These are phyloP conservation scores for Suillus subaureus DNA, from an alignment of 768 basidiomycete genomes.

Conservation along the genomic window DNA sequence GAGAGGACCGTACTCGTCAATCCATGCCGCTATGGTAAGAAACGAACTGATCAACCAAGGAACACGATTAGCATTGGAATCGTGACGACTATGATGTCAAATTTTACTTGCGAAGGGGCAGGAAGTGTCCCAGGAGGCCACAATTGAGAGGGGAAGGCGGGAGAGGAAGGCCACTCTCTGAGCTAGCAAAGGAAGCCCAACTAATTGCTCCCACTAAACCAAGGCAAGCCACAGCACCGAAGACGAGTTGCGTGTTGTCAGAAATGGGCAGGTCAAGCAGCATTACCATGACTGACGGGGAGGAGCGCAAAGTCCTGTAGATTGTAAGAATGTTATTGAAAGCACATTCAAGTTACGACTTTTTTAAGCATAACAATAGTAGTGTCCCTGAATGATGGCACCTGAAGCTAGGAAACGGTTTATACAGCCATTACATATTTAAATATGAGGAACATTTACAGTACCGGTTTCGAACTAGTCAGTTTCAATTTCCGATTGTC, in stretches of 20 bases:
- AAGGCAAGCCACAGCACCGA: background rate
- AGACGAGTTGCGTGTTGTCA: background rate
- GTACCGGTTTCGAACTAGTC: too few relatives aligned
- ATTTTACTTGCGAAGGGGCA: background rate
- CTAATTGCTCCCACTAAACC: background rate
- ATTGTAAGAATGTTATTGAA: background rate
- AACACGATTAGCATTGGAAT: background rate
- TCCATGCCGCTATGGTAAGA: slow-evolving; percentile 16
- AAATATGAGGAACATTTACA: background rate
- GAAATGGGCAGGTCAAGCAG: background rate
- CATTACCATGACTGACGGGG: background rate
- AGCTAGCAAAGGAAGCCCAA: background rate
- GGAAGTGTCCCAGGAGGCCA: background rate
- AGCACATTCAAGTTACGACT: background rate
- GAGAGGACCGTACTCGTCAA: slow-evolving; percentile 27
- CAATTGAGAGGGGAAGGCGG: background rate
- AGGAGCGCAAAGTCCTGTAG: background rate
- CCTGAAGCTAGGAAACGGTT: background rate
- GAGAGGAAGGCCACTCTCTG: background rate
- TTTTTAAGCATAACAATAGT: background rate
- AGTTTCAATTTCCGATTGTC: too few relatives aligned
- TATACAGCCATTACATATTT: background rate
- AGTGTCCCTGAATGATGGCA: background rate
- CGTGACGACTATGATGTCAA: background rate
- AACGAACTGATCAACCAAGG: background rate